These are phyloP conservation scores for Mikania micrantha DNA, from an alignment of 129 eudicot species.

Conservation along the genomic window DNA sequence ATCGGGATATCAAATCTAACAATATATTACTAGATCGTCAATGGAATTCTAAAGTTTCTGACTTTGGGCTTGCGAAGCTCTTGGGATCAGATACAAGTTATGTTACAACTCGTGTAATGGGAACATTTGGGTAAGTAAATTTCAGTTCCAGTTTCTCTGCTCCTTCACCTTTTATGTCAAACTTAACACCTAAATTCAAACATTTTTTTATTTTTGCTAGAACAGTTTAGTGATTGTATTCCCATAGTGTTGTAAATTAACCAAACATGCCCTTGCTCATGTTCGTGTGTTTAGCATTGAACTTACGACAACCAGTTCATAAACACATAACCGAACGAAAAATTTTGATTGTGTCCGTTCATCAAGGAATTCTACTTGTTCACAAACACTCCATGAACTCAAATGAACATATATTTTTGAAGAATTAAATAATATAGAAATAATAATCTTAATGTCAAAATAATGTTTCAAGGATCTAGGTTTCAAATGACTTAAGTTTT, in stretches of 20 bases:
- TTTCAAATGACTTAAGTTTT: too few relatives aligned
- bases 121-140: slow-evolving; percentile 87
- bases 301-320: too few relatives aligned
- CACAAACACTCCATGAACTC: too few relatives aligned
- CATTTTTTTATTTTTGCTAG: background rate
- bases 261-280: too few relatives aligned
- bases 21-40: slow-evolving; percentile 84
- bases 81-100: slow-evolving; percentile 79
- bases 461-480: too few relatives aligned
- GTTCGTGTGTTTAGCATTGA: too few relatives aligned
- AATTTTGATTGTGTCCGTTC: too few relatives aligned
- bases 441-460: too few relatives aligned
- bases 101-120: slow-evolving; percentile 97
- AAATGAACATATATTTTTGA: too few relatives aligned
- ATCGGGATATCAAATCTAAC: slow-evolving; percentile 88
- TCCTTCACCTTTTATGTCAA: background rate
- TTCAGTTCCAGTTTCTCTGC: background rate
- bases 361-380: too few relatives aligned
- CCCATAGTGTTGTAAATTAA: background rate
- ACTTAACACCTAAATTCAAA: background rate
- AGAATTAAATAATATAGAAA: too few relatives aligned
- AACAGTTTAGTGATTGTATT: background rate
- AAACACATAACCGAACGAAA: too few relatives aligned
- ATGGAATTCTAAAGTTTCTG: slow-evolving; percentile 88
- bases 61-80: slow-evolving; percentile 98